Evolutionary conservation across 1,284 basidiomycete genomes (phyloP).

Genomic region (Marasmius oreades): DNA sequence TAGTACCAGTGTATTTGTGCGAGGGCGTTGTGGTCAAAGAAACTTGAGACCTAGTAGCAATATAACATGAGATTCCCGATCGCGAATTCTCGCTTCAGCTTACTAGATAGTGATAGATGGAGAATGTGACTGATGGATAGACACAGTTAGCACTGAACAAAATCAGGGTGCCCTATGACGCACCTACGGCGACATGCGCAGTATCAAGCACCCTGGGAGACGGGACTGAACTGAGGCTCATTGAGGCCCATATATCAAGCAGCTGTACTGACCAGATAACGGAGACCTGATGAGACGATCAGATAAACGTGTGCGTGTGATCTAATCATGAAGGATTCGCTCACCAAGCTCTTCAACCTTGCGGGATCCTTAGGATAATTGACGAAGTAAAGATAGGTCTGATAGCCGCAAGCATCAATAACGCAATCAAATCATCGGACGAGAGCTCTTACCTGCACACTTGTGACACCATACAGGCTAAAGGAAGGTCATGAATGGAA

Average conservation of each 20-base stretch:
- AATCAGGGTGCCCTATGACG: not conserved
- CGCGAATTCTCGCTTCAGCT: not conserved
- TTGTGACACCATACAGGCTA: slow-evolving; percentile 21
- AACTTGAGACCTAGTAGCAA: not conserved
- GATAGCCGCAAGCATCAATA: not conserved
- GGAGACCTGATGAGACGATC: slow-evolving; percentile 10
- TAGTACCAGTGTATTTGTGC: slow-evolving; percentile 9
- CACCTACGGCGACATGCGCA: slow-evolving; percentile 10
- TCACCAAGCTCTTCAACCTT: slow-evolving; percentile 15
- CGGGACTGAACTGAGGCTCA: not conserved
- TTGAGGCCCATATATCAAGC: not conserved
- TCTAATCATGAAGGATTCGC: not conserved
- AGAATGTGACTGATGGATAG: slow-evolving; percentile 30
- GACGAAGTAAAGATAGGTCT: slow-evolving; percentile 23
- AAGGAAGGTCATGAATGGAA: not conserved
- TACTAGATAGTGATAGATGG: slow-evolving; percentile 10
- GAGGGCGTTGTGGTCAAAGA: not conserved
- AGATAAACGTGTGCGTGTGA: not conserved
- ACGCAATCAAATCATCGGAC: not conserved
- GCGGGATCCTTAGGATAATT: slow-evolving; percentile 19
- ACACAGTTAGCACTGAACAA: not conserved
- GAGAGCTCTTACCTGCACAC: slow-evolving; percentile 15
- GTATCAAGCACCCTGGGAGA: slow-evolving; percentile 13
- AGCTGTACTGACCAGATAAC: slow-evolving; percentile 11
- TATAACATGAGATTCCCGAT: not conserved